These are phyloP conservation scores for Cyclotella atomus DNA, from an alignment of 108 stramenopile species.

Conservation along the genomic window DNA sequence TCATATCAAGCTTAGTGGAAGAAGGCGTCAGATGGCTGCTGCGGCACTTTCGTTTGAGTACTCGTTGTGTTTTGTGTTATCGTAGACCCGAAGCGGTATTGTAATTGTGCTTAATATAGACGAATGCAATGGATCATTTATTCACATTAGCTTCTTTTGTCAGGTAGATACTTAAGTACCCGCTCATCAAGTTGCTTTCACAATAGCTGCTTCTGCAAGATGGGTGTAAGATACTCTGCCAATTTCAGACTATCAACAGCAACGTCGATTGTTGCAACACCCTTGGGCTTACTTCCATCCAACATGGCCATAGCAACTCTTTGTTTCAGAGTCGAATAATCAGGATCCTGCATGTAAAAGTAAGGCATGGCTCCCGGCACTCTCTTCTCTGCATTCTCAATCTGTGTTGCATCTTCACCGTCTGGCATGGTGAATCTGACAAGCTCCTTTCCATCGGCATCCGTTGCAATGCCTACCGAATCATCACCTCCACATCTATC, in stretches of 20 bases:
- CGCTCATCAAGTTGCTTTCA: background rate
- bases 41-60: too few species aligned
- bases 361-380: conserved; percentile 83
- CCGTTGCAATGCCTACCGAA: conserved; percentile 69
- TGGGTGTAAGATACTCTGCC: conserved; percentile 75
- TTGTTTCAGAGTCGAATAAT: conserved; percentile 78
- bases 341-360: conserved; percentile 83
- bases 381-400: conserved; percentile 44
- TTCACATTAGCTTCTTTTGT: too few species aligned
- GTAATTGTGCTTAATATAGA: too few species aligned
- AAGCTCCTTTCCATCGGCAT: conserved; percentile 59
- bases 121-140: too few species aligned
- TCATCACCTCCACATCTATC: conserved; percentile 90
- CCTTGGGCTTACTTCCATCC: conserved; percentile 50
- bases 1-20: too few species aligned
- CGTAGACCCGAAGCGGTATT: too few species aligned
- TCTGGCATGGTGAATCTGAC: conserved; percentile 71
- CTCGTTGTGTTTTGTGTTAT: too few species aligned
- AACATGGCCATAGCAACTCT: conserved; percentile 52
- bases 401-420: conserved; percentile 54
- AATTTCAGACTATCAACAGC: conserved; percentile 82
- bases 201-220: conserved; percentile 15
- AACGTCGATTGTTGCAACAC: conserved; percentile 81
- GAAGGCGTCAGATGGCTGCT: too few species aligned
- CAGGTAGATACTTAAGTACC: too few species aligned